Evolutionary conservation across 1,284 basidiomycete species (phyloP).

Genomic region (Xerocomus amazonicus): DNA sequence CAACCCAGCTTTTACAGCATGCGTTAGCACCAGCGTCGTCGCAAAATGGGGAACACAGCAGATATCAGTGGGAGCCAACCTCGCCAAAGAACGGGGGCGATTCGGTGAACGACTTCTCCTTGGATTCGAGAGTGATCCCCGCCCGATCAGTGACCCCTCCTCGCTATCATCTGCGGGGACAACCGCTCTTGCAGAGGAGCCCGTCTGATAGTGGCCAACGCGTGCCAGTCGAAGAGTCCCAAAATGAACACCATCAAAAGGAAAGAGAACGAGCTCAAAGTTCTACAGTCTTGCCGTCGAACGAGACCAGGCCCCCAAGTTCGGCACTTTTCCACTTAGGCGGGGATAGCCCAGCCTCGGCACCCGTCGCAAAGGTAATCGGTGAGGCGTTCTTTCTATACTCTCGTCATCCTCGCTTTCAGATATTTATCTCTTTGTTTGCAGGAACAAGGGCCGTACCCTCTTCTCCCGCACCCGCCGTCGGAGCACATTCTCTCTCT

Average conservation of each 20-base stretch:
- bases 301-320: not conserved
- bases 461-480: slow-evolving; percentile 25
- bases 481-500: slow-evolving; percentile 10
- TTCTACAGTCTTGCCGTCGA: too few relatives aligned
- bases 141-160: slow-evolving; percentile 32
- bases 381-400: slow-evolving; percentile 29
- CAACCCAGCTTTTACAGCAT: slow-evolving; percentile 34
- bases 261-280: slow-evolving; percentile 4
- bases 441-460: slow-evolving; percentile 30
- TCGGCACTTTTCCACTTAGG: slow-evolving; percentile 27
- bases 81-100: slow-evolving; percentile 16
- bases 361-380: slow-evolving; percentile 27
- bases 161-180: slow-evolving; percentile 52
- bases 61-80: slow-evolving; percentile 3
- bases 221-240: slow-evolving; percentile 38
- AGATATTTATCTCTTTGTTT: slow-evolving; percentile 26
- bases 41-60: slow-evolving; percentile 13
- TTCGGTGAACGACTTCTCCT: slow-evolving; percentile 20
- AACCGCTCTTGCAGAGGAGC: slow-evolving; percentile 42
- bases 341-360: slow-evolving; percentile 25
- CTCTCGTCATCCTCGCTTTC: slow-evolving; percentile 18
- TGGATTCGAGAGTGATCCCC: slow-evolving; percentile 27
- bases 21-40: slow-evolving; percentile 22
- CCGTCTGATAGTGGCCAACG: slow-evolving; percentile 3
- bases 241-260: slow-evolving; percentile 44